These are phyloP conservation scores for Venturia effusa DNA, from an alignment of 2,329 filamentous ascomycete species.

Conservation along the genomic window DNA sequence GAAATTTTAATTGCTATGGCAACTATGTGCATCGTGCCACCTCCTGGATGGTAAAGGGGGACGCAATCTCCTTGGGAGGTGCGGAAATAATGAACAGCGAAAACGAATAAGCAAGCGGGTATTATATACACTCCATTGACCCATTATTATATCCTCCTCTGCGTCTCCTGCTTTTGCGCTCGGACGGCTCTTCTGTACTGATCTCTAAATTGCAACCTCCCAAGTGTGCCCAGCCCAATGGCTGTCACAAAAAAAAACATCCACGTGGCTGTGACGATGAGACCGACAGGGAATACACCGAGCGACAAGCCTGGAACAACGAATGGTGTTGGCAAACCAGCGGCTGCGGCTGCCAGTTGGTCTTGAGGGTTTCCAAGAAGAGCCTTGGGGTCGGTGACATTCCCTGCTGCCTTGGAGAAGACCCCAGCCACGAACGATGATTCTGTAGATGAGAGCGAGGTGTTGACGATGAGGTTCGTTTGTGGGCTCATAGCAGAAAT, in stretches of 20 bases:
- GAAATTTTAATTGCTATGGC: not conserved
- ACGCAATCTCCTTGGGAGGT: not conserved
- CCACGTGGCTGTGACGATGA: constrained; percentile 57
- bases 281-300: constrained; percentile 58
- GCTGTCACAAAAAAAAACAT: constrained; percentile 43
- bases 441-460: constrained; percentile 58
- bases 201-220: constrained; percentile 55
- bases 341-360: constrained; percentile 28
- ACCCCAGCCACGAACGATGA: constrained; percentile 61
- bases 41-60: constrained; percentile 1
- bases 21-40: constrained; percentile 1
- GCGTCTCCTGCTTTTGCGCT: constrained; percentile 6
- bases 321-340: constrained; percentile 41
- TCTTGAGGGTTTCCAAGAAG: constrained; percentile 25
- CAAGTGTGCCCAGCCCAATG: constrained; percentile 54
- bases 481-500: constrained; percentile 46
- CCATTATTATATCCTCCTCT: constrained; percentile 9
- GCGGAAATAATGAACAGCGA: not conserved
- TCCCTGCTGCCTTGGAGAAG: constrained; percentile 48
- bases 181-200: constrained; percentile 44
- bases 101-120: not conserved
- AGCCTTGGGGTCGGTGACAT: constrained; percentile 8
- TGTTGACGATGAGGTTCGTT: constrained; percentile 42
- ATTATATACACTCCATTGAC: not conserved
- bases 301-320: constrained; percentile 58